Base-by-base conservation (phyloP, 257 asterid species). In the Avicennia marina region DNA sequence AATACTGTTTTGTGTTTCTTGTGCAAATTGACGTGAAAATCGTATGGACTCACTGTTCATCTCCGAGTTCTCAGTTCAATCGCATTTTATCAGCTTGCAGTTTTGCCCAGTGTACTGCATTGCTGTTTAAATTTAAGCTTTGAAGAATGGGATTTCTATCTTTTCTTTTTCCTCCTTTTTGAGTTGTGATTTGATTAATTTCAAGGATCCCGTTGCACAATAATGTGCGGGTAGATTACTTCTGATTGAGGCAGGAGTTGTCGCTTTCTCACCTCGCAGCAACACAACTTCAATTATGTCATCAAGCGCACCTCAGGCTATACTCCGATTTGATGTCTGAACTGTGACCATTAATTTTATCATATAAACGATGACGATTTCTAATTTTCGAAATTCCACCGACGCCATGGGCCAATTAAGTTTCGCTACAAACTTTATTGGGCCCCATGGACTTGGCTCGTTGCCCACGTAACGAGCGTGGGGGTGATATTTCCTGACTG, bases 1-100 rank as follows among this genome's bases (percentile, higher is more conserved):
- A 60, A 29, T 43, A 53, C 25, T 7, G 31, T 25, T 29, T 25
- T 15, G 20, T 54, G 55, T 19, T 64, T 38, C n/a, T 36, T 69
- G 66, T 58, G 39, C 18, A n/a, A n/a, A 48, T 58, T 64, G 67
- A 53, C 25, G 55, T 46, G 60, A 22, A 47, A 46, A n/a, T 32
- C 6, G 11, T 11, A 19, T 20, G n/a, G 6, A 22, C 25, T 20
- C 45, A 36, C 31, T 4, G 60, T 41, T 29, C 20, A 41, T 29
- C 45, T 19, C 18, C 57, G 4, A 45, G 17, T 42, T 45, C 17
- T 31, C 15, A 16, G 25, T 22, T 46, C 53, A 21, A 46, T 46
- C 31, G 12, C 53, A 46, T 12, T 6, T 21, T 11, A 11, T 31
- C 17, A 46, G 32, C 22, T 22, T 8, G 16, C 17, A 20, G 4